phyloP scores from a whole-genome alignment of 352 stramenopile species.

The Phytophthora pistaciae region DNA sequence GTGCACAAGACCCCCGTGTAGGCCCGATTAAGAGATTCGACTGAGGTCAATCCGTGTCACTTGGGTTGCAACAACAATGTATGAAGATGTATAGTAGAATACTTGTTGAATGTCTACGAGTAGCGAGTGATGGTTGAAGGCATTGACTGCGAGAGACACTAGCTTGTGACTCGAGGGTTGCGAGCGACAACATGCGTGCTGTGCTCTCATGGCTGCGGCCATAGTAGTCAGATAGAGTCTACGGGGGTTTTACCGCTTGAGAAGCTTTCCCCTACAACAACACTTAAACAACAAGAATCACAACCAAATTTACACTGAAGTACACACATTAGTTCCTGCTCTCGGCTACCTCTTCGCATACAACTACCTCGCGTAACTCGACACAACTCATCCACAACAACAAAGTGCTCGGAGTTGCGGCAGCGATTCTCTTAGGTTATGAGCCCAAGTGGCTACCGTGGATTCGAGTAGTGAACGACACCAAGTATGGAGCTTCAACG shows the following conservation, averaged over 20 bases:
- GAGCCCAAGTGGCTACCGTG: not conserved
- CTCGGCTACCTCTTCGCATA: not conserved
- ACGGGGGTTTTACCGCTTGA: no score
- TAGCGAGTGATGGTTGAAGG: not conserved
- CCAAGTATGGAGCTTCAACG: not conserved
- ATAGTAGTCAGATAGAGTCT: no score
- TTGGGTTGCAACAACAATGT: constrained; percentile 1
- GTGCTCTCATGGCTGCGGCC: no score
- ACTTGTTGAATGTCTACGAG: not conserved
- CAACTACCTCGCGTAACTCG: not conserved
- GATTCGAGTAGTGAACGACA: not conserved
- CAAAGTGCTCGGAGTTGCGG: not conserved
- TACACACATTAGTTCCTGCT: not conserved
- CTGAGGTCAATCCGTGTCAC: not conserved
- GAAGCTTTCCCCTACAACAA: no score
- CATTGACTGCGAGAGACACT: not conserved
- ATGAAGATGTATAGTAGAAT: not conserved
- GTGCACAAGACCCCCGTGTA: no score
- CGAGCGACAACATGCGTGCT: not conserved
- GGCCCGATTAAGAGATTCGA: not conserved
- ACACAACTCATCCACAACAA: no score
- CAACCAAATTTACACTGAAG: not conserved
- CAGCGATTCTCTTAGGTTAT: not conserved
- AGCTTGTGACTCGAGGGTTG: not conserved
- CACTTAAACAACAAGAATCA: no score